phyloP scores from a whole-genome alignment of 2,329 filamentous ascomycete genomes.

The Blastomyces percursus region DNA sequence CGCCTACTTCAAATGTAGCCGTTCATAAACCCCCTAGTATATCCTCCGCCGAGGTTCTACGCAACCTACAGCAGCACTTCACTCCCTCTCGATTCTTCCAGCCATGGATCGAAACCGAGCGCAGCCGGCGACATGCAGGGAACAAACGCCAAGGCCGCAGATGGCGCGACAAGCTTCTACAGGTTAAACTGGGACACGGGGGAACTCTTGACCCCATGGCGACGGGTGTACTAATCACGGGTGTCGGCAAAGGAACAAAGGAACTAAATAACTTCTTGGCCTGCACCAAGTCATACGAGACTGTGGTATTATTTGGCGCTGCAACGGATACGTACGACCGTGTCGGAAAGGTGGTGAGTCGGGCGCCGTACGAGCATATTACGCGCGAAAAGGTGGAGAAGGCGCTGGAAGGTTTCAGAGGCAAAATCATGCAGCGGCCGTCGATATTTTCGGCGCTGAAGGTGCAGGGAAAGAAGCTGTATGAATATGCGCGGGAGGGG shows the following conservation, averaged over 20 bases:
- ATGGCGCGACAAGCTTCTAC: slow-evolving; percentile 49
- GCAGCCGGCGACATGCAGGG: slow-evolving; percentile 46
- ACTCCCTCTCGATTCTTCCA: slow-evolving; percentile 69
- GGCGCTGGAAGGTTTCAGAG: slow-evolving; percentile 62
- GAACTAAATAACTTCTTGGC: slow-evolving; percentile 63
- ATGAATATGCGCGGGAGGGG: slow-evolving; percentile 90
- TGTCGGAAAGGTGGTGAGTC: slow-evolving; percentile 69
- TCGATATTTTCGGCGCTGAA: slow-evolving; percentile 88
- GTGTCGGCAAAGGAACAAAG: slow-evolving; percentile 82
- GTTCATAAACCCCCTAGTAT: slow-evolving; percentile 85
- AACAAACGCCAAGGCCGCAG: slow-evolving; percentile 49
- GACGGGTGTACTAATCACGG: slow-evolving; percentile 82
- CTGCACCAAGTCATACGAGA: slow-evolving; percentile 91
- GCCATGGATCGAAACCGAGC: slow-evolving; percentile 60
- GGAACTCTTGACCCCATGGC: slow-evolving; percentile 91
- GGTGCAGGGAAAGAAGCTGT: slow-evolving; percentile 86
- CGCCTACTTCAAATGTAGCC: slow-evolving; percentile 43
- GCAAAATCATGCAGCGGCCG: slow-evolving; percentile 78
- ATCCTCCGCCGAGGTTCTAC: slow-evolving; percentile 82
- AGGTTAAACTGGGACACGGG: slow-evolving; percentile 92
- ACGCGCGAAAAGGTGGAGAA: slow-evolving; percentile 68
- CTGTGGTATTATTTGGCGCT: slow-evolving; percentile 77
- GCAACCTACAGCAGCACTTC: slow-evolving; percentile 75
- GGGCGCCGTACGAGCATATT: slow-evolving; percentile 66
- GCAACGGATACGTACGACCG: slow-evolving; percentile 89